Evolutionary conservation across 176 grass and related monocot species (phyloP).

Genomic region (Juncus inflexus): DNA sequence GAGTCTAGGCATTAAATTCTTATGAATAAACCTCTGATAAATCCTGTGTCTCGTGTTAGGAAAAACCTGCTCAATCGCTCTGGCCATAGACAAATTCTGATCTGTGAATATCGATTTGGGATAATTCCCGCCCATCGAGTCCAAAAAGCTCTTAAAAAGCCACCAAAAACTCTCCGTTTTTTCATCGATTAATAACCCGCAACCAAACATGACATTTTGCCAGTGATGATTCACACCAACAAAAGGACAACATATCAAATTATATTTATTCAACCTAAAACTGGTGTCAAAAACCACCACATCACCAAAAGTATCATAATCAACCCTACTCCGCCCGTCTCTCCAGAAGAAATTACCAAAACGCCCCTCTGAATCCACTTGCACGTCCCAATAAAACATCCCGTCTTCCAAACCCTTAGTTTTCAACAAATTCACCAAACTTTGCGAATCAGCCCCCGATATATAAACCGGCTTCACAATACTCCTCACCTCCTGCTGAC

Average conservation of each 20-base stretch:
- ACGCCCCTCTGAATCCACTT: conserved; percentile 46
- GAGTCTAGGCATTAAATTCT: conserved; percentile 58
- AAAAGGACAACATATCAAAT: conserved; percentile 57
- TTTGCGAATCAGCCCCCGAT: conserved; percentile 45
- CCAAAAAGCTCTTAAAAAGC: conserved; percentile 71
- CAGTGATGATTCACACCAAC: conserved; percentile 81
- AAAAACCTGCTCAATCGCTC: conserved; percentile 64
- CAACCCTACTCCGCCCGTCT: conserved; percentile 53
- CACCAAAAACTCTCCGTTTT: conserved; percentile 49
- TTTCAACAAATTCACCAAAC: conserved; percentile 51
- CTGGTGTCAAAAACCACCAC: conserved; percentile 73
- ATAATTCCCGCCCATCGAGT: conserved; percentile 54
- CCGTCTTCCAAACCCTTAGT: conserved; percentile 53
- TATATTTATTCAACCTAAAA: conserved; percentile 66
- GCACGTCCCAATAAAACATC: conserved; percentile 84
- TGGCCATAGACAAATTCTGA: conserved; percentile 57
- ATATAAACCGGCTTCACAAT: conserved; percentile 17
- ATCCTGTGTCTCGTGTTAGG: conserved; percentile 58
- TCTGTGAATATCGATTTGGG: conserved; percentile 69
- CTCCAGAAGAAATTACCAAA: conserved; percentile 78
- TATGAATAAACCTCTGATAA: conserved; percentile 63
- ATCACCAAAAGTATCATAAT: conserved; percentile 74
- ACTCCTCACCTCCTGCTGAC: conserved; percentile 23
- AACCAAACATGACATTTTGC: conserved; percentile 73
- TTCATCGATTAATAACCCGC: conserved; percentile 58